Evolutionary conservation across 2,329 filamentous ascomycete species (phyloP), one percentile per base, ranked within the genome.

Genomic region (Lachnellula occidentalis): DNA sequence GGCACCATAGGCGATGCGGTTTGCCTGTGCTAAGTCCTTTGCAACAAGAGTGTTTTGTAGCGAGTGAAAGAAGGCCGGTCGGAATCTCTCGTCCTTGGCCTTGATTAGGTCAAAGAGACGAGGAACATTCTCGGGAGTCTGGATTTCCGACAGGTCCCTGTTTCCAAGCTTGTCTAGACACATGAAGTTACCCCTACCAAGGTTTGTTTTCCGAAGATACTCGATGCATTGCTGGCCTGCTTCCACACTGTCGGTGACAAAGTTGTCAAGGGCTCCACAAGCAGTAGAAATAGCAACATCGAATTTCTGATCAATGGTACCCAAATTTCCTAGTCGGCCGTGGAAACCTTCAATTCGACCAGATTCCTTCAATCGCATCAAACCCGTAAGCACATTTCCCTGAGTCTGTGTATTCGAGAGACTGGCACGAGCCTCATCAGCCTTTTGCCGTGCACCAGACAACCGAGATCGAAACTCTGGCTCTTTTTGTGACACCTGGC

Each of bases 211-310:
- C 53, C 94, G 85, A 12, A 99, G 79, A 67, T 99, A 94, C 68
- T 97, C 94, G 60, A 99, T 97, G 71, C 95, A 99, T 70, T 97
- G 92, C 71, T 99, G 94, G 60, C 92, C 94, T 55, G 91, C 89
- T 66, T 97, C 94, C 14, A 97, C 92, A 1, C 90, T 92, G 65
- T 97, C 94, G 0, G 95, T 95, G 9, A 99, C 92, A 72, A 99
- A 92, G 68, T 97, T 96, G 71, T 99, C 90, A 9, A 99, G 81
- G 2, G 88, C 81, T 45, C 89, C 86, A 63, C 94, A 97, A 11
- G 94, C 95, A 0, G 94, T 99, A 0, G 95, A 99, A 57, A 99
- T 96, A n/a, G 94, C 94, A 43, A 99, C 84, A 66, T 99, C 94
- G 70, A 95, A 99, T 72, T 89, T 90, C 68, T 89, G 80, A 66